These are phyloP conservation scores for Sisymbrium irio DNA, from an alignment of 345 rosid species.

Conservation along the genomic window DNA sequence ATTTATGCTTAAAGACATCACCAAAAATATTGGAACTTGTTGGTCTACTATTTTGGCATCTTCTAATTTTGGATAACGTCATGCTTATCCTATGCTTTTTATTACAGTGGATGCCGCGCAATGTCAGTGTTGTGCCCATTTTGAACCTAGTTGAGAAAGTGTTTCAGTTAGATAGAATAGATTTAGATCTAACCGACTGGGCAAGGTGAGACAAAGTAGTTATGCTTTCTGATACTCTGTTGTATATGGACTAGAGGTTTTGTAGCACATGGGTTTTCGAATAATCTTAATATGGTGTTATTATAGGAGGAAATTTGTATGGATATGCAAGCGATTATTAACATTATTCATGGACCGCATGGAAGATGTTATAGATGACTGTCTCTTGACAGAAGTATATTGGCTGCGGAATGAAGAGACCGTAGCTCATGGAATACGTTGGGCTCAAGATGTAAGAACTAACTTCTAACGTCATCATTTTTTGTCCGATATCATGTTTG, in stretches of 20 bases:
- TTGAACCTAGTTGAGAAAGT: constrained; percentile 94
- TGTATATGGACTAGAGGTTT: neutral
- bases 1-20: neutral
- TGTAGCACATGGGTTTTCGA: neutral
- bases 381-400: constrained; percentile 76
- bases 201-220: constrained; percentile 56
- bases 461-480: neutral
- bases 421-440: constrained; percentile 71
- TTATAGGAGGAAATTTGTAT: constrained; percentile 87
- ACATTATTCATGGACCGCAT: constrained; percentile 88
- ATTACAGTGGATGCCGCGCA: constrained; percentile 95
- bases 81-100: constrained; percentile 9
- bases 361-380: constrained; percentile 99
- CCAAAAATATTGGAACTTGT: neutral
- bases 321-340: constrained; percentile 94
- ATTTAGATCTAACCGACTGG: constrained; percentile 99
- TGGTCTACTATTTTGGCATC: neutral
- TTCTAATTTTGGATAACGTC: neutral
- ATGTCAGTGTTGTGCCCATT: constrained; percentile 88
- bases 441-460: constrained; percentile 90
- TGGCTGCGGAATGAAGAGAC: constrained; percentile 87
- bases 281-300: constrained; percentile 14
- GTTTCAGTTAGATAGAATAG: constrained; percentile 95
- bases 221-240: constrained; percentile 5
- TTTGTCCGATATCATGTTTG: neutral